A percentile compares a stretch with the other conserved stretches of the same genome.
phyloP scores from a whole-genome alignment of 2,329 filamentous ascomycete genomes.

The Trichoderma atrobrunneum region DNA sequence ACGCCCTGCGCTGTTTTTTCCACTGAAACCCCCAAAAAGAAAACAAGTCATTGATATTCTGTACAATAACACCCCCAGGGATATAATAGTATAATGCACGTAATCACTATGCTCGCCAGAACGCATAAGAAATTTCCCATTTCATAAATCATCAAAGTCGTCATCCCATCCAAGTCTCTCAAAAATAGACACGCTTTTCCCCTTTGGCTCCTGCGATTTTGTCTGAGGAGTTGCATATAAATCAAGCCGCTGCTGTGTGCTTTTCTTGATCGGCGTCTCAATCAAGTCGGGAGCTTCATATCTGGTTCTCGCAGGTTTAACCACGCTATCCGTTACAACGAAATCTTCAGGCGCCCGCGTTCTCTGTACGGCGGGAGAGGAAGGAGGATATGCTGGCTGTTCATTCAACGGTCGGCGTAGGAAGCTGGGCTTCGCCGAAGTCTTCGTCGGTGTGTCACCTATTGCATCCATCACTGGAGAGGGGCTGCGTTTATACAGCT shows the following conservation, averaged over 20 bases:
- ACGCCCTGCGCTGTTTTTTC: not conserved
- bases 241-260: constrained; percentile 23
- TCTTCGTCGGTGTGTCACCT: constrained; percentile 32
- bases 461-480: constrained; percentile 32
- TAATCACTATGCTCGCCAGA: constrained; percentile 18
- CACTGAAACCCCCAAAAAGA: not conserved
- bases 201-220: constrained; percentile 20
- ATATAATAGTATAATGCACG: constrained; percentile 8
- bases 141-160: constrained; percentile 48
- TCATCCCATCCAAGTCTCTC: constrained; percentile 58
- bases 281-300: constrained; percentile 28
- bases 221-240: constrained; percentile 22
- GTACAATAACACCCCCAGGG: constrained; percentile 20
- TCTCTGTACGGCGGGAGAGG: constrained; percentile 36
- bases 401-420: constrained; percentile 30
- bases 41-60: not conserved
- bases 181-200: constrained; percentile 47
- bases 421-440: constrained; percentile 28
- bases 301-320: constrained; percentile 20
- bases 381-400: constrained; percentile 32
- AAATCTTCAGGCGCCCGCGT: constrained; percentile 23
- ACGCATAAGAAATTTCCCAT: constrained; percentile 6
- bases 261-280: constrained; percentile 41
- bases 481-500: constrained; percentile 31
- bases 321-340: constrained; percentile 20